Evolutionary conservation across 2,329 filamentous ascomycete genomes (phyloP).

Genomic region (Pyricularia grisea): DNA sequence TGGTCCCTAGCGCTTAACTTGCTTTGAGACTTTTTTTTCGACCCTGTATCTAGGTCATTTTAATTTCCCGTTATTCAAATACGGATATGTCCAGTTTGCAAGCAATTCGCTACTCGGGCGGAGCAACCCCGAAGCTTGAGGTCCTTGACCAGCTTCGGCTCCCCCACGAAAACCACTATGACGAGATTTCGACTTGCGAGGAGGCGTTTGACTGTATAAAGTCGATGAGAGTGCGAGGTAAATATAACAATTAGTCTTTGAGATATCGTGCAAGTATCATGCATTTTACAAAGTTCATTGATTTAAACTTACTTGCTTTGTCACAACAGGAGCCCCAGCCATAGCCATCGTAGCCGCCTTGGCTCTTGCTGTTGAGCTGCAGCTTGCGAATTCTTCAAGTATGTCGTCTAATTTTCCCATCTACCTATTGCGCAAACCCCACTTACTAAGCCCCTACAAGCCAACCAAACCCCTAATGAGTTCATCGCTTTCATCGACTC

Average conservation of each 20-base stretch:
- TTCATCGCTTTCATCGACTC: slow-evolving; percentile 63
- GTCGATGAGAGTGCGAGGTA: slow-evolving; percentile 64
- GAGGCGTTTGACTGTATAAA: slow-evolving; percentile 78
- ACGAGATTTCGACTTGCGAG: slow-evolving; percentile 57
- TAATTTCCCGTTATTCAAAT: background rate
- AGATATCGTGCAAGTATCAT: background rate
- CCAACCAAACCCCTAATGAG: slow-evolving; percentile 38
- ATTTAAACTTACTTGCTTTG: background rate
- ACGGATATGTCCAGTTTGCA: slow-evolving; percentile 52
- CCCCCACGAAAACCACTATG: slow-evolving; percentile 72
- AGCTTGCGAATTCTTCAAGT: slow-evolving; percentile 38
- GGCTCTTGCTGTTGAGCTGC: slow-evolving; percentile 76
- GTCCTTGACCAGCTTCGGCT: slow-evolving; percentile 79
- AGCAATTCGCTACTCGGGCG: slow-evolving; percentile 67
- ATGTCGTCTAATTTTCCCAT: background rate
- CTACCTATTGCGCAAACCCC: background rate
- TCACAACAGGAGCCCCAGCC: slow-evolving; percentile 62
- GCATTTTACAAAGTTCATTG: background rate
- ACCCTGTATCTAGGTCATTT: background rate
- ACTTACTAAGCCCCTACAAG: slow-evolving; percentile 6
- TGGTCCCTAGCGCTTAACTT: background rate
- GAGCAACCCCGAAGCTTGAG: slow-evolving; percentile 44
- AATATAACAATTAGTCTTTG: background rate
- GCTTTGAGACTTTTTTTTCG: background rate
- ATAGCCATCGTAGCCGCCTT: slow-evolving; percentile 97